Evolutionary conservation across 176 grass and related monocot species (phyloP), one percentile per base, ranked within the genome.

Genomic region (Hyparrhenia diplandra): DNA sequence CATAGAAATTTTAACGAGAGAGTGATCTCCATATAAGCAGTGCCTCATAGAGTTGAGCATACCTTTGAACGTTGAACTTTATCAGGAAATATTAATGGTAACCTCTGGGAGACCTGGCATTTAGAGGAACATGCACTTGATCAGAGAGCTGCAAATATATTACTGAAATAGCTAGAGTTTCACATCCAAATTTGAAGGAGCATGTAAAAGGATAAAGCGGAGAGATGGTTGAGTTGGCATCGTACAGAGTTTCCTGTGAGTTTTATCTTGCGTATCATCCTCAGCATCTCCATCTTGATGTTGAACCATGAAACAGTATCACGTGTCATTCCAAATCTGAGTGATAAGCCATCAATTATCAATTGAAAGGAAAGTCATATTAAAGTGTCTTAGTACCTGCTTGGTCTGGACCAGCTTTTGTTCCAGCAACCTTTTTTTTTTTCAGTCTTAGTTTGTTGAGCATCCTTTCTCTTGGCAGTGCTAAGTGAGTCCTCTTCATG

Each of bases 21-120:
- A 69, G 36, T 5, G 14, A n/a, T 71, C 0, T 66, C 43, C 35
- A 63, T 20, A 73, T 83, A 51, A 78, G 29, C n/a, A 25, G 59
- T 18, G 40, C 7, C 41, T 54, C 29, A 42, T 80, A 86, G 40
- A 77, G 73, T 55, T 82, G 31, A 62, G 79, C 34, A 82, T 91
- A 98, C 95, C 92, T 98, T 98, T 67, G 95, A 91, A 69, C 92
- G 92, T 83, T 98, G 95, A 81, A 94, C 86, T 94, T 94, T 98
- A 58, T 98, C 95, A 72, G 88, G 82, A 37, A 94, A 91, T 13
- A 94, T 81, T 72, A 98, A 83, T 39, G 95, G 95, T 55, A 98
- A 77, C 87, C 95, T 92, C 74, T 90, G 86, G 73, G 95, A 90
- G 16, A 89, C 86, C 95, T 98, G 83, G 29, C 84, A 85, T 46